Evolutionary conservation across 305 asterid species (phyloP).

Genomic region (Fraxinus greggii): DNA sequence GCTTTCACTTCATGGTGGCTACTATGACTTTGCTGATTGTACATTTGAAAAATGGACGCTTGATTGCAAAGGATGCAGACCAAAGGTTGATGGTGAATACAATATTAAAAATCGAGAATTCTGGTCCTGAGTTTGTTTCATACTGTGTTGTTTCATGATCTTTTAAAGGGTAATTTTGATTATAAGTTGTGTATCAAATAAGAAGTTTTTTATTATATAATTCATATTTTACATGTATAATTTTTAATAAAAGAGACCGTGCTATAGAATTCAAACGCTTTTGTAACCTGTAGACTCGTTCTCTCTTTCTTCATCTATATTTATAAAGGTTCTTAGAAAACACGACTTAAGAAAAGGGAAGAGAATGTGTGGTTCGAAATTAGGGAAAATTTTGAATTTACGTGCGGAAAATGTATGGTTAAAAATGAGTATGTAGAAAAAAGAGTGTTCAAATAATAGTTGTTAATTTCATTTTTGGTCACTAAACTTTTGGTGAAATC

Average conservation of each 20-base stretch:
- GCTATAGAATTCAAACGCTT: background rate
- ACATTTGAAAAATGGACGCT: constrained; percentile 93
- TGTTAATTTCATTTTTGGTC: background rate
- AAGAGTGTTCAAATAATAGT: too few relatives aligned
- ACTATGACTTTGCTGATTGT: constrained; percentile 82
- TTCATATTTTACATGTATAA: background rate
- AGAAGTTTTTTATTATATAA: background rate
- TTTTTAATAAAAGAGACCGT: background rate
- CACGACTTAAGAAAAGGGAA: background rate
- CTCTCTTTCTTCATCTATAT: too few relatives aligned
- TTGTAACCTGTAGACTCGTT: background rate
- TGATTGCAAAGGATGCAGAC: constrained; percentile 41
- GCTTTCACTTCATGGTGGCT: constrained; percentile 81
- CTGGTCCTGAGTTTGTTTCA: constrained; percentile 58
- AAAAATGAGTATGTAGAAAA: too few relatives aligned
- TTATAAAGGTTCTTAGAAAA: background rate
- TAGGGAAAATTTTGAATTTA: too few relatives aligned
- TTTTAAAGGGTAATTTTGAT: background rate
- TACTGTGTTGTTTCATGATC: background rate
- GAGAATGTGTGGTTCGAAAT: too few relatives aligned
- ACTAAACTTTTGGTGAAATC: background rate
- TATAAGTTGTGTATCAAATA: background rate
- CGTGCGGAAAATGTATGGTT: too few relatives aligned
- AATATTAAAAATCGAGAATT: constrained; percentile 58
- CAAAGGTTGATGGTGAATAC: constrained; percentile 33